phyloP scores from a whole-genome alignment of 1,139 yeast species.

The Taphrina wiesneri region DNA sequence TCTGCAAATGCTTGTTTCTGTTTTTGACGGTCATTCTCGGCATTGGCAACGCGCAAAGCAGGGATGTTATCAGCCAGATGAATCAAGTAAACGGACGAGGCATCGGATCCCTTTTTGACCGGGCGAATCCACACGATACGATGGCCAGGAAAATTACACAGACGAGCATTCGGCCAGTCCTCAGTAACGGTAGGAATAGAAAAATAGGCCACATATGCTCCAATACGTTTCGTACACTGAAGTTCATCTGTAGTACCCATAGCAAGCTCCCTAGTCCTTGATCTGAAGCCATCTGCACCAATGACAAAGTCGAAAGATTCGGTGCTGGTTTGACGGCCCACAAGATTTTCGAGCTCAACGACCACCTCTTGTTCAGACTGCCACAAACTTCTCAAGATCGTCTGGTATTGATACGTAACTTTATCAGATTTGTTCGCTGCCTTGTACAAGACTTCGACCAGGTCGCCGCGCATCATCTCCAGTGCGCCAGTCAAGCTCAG shows the following conservation, averaged over 20 bases:
- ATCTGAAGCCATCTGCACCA: not conserved
- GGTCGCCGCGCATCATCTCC: constrained; percentile 10
- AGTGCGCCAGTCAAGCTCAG: not conserved
- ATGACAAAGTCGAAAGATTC: not conserved
- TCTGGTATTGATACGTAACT: not conserved
- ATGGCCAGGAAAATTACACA: not conserved
- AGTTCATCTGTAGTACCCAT: not conserved
- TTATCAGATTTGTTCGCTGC: not conserved
- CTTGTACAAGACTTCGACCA: not conserved
- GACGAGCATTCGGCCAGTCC: constrained; percentile 1
- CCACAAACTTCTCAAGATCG: not conserved
- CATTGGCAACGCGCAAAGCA: not conserved
- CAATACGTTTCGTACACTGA: not conserved
- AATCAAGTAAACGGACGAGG: not conserved
- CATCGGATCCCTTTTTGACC: not conserved
- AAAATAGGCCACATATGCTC: not conserved
- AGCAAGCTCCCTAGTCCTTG: not conserved
- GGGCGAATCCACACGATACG: not conserved
- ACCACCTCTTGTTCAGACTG: not conserved
- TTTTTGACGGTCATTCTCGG: not conserved
- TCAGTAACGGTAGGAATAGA: not conserved
- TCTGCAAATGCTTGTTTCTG: constrained; percentile 7
- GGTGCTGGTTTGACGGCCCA: not conserved
- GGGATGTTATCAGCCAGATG: not conserved
- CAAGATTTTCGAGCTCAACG: not conserved